Evolutionary conservation across 371 early-diverging fungal species (phyloP), one percentile per base, ranked within the genome.

Genomic region (Mortierella polycephala): DNA sequence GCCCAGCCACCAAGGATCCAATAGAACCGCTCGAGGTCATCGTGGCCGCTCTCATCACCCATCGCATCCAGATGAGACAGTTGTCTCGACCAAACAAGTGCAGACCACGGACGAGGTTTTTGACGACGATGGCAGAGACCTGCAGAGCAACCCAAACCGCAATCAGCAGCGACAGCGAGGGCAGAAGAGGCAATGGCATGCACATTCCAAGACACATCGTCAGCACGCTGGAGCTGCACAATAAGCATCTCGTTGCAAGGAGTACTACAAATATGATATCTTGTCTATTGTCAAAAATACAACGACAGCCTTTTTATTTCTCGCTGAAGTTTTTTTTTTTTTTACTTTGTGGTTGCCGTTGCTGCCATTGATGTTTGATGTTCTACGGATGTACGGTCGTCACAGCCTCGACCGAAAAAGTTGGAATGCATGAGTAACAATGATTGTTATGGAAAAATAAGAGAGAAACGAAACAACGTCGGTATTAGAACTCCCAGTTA

Each of bases 401-500:
- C 30, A 30, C 4, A 30, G 4, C 30, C 30, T 30, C 30, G 30
- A 30, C 30, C 30, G 30, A 30, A 30, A 30, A 30, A 30, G 30
- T 30, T 30, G 30, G 30, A 4, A 30, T 7, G 39, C 13, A 18
- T 42, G 42, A 41, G 18, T 21, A 14, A 47, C 5, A 2, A 47
- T 47, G 14, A 47, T 47, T 47, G 47, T 47, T 47, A 30, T 4
- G 4, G 30, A 30, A 30, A 30, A 30, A 30, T 2, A 30, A 30
- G 30, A 30, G 30, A 30, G 30, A 30, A 2, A 30, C 47, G 5
- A 47, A 47, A 47, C 1, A 47, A 12, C 47, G 5, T 47, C n/a
- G 12, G 18, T 6, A 21, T 58, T 66, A 77, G 18, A 77, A 74
- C 56, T 81, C 84, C 95, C 94, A 96, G 51, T 91, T 81, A 8